These are phyloP conservation scores for Wickerhamiella nectarea DNA, from an alignment of 805 yeast species.

Conservation along the genomic window DNA sequence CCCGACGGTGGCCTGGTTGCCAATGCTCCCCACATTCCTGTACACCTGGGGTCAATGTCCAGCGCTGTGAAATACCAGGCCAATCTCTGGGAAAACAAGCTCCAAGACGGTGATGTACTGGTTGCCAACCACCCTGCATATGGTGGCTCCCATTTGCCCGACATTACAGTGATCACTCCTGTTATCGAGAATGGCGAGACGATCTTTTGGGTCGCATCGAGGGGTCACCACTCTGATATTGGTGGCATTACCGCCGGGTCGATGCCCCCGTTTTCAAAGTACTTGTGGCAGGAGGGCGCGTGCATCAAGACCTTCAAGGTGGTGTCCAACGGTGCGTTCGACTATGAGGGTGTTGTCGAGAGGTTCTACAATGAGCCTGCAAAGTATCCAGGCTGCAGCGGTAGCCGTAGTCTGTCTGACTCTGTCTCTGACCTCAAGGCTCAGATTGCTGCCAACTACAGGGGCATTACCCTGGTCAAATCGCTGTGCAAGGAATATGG, in stretches of 20 bases:
- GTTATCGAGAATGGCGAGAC: slow-evolving; percentile 51
- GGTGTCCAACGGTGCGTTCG: slow-evolving; percentile 58
- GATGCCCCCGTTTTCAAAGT: slow-evolving; percentile 85
- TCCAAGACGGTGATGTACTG: slow-evolving; percentile 61
- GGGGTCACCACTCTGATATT: slow-evolving; percentile 95
- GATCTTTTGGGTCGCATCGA: slow-evolving; percentile 78
- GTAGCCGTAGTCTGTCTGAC: slow-evolving; percentile 72
- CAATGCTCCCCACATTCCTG: slow-evolving; percentile 82
- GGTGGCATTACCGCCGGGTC: slow-evolving; percentile 89
- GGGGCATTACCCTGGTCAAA: slow-evolving; percentile 58
- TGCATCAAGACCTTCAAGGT: slow-evolving; percentile 65
- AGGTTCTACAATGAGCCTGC: slow-evolving; percentile 63
- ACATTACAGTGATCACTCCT: slow-evolving; percentile 86
- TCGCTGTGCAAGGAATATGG: slow-evolving; percentile 51
- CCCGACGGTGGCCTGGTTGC: slow-evolving; percentile 68
- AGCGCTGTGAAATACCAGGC: slow-evolving; percentile 61
- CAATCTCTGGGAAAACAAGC: slow-evolving; percentile 45
- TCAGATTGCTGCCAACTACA: slow-evolving; percentile 77
- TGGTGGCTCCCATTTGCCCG: slow-evolving; percentile 84
- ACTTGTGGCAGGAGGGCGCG: slow-evolving; percentile 83
- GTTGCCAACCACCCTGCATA: slow-evolving; percentile 70
- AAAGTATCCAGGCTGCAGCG: slow-evolving; percentile 72
- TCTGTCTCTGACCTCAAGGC: slow-evolving; percentile 76
- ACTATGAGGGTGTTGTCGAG: slow-evolving; percentile 52
- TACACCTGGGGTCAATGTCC: slow-evolving; percentile 77